Conservation (phyloP, 768 basidiomycete species). For the Pleurotus giganteus region DNA sequence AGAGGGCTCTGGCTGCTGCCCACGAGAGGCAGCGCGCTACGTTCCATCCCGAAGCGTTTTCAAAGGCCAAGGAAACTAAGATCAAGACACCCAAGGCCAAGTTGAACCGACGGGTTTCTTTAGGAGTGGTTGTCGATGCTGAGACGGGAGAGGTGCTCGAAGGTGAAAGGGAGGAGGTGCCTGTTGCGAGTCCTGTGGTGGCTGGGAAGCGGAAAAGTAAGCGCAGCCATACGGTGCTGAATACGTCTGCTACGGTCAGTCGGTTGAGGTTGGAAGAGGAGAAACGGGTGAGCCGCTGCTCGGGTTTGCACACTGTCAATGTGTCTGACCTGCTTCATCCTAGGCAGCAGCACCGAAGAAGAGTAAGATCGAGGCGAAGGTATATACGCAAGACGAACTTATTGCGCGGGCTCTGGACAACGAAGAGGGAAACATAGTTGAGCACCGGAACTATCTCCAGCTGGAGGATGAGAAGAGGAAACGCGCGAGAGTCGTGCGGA, state of each 20-base stretch:
- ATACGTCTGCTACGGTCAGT: slow-evolving; percentile 63
- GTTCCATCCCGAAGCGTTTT: slow-evolving; percentile 54
- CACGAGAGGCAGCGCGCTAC: slow-evolving; percentile 66
- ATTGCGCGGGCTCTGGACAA: slow-evolving; percentile 82
- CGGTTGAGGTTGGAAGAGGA: slow-evolving; percentile 64
- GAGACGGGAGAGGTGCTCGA: slow-evolving; percentile 60
- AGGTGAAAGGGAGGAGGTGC: slow-evolving; percentile 25
- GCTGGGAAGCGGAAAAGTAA: slow-evolving; percentile 57
- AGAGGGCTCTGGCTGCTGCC: slow-evolving; percentile 63
- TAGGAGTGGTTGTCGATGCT: slow-evolving; percentile 54
- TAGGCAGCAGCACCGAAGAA: slow-evolving; percentile 67
- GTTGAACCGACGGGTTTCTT: slow-evolving; percentile 46
- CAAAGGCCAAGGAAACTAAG: slow-evolving; percentile 20
- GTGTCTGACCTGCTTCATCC: neutral
- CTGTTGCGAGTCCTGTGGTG: slow-evolving; percentile 19
- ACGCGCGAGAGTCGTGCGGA: slow-evolving; percentile 60
- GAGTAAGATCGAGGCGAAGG: slow-evolving; percentile 46
- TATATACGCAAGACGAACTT: slow-evolving; percentile 78
- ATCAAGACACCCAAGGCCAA: slow-evolving; percentile 28
- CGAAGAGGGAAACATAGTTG: slow-evolving; percentile 80
- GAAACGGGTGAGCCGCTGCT: slow-evolving; percentile 45
- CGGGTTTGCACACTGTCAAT: neutral
- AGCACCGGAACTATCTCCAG: slow-evolving; percentile 76
- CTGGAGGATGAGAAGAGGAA: slow-evolving; percentile 82
- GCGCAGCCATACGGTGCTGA: slow-evolving; percentile 68